These are phyloP conservation scores for Verbascum thapsus DNA, from an alignment of 257 asterid species.

Conservation along the genomic window DNA sequence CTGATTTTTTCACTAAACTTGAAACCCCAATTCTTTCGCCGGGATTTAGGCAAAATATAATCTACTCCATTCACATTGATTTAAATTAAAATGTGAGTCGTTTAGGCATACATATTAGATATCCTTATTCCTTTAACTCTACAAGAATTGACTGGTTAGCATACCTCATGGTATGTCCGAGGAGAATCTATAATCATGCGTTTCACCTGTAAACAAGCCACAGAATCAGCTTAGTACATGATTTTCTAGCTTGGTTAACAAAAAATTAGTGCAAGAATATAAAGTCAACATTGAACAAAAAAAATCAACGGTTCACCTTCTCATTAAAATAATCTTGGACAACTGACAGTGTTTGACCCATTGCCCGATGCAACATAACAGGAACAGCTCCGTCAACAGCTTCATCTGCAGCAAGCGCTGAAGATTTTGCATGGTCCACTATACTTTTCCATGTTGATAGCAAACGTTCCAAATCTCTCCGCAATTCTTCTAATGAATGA, in stretches of 20 bases:
- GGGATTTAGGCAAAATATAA: constrained; percentile 1
- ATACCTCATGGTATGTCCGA: constrained; percentile 94
- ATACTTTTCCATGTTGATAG: constrained; percentile 84
- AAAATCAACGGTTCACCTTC: constrained; percentile 51
- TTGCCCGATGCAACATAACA: constrained; percentile 82
- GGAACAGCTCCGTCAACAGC: constrained; percentile 96
- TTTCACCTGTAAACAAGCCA: constrained; percentile 62
- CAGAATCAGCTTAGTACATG: constrained; percentile 28
- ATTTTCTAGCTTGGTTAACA: constrained; percentile 23
- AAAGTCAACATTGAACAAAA: constrained; percentile 12
- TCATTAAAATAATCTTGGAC: constrained; percentile 95
- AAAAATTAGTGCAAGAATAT: constrained; percentile 17
- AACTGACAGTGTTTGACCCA: constrained; percentile 92
- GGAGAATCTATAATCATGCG: constrained; percentile 96
- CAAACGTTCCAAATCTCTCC: constrained; percentile 84
- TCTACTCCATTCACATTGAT: constrained; percentile 17
- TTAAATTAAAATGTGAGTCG: not conserved
- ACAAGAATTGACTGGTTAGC: constrained; percentile 17
- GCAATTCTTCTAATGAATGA: constrained; percentile 81
- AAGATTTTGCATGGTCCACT: constrained; percentile 85
- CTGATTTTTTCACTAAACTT: not conserved
- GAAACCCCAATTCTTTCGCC: not conserved
- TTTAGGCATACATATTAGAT: not conserved
- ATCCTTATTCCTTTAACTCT: constrained; percentile 5
- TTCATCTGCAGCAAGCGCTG: constrained; percentile 98